Conservation (phyloP, 1,284 basidiomycete species). For the Cryptococcus floricola region DNA sequence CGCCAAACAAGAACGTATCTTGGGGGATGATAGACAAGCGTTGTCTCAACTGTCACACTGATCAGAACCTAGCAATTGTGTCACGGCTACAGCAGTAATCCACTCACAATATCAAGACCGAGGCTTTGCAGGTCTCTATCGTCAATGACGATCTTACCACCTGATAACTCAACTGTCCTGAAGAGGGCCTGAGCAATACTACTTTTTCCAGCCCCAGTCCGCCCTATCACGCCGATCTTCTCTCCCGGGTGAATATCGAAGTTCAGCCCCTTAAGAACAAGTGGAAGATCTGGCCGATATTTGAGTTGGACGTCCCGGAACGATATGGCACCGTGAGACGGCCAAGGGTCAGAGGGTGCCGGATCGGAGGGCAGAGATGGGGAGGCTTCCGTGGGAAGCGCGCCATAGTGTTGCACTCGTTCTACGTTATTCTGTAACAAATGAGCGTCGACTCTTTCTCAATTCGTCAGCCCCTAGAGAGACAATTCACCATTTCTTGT, state of each 20-base stretch:
- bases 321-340: constrained; percentile 28
- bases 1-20: constrained; percentile 40
- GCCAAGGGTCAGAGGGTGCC: constrained; percentile 22
- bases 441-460: too few relatives aligned
- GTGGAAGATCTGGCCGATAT: constrained; percentile 39
- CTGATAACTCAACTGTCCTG: constrained; percentile 59
- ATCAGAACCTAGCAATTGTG: not conserved
- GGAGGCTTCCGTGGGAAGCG: constrained; percentile 20
- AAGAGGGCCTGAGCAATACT: constrained; percentile 63
- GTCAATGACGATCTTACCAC: constrained; percentile 66
- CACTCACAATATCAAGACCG: constrained; percentile 52
- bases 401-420: constrained; percentile 23
- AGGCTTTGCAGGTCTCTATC: constrained; percentile 55
- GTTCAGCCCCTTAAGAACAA: constrained; percentile 36
- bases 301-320: constrained; percentile 41
- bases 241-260: constrained; percentile 32
- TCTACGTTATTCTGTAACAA: constrained; percentile 26
- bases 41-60: constrained; percentile 50
- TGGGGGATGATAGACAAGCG: constrained; percentile 61
- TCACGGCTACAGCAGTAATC: not conserved
- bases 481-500: constrained; percentile 1
- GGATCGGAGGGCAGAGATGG: constrained; percentile 14
- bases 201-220: constrained; percentile 60
- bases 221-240: constrained; percentile 63
- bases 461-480: too few relatives aligned